Evolutionary conservation across 1,284 basidiomycete species (phyloP).

Genomic region (Phellopilus nigrolimitatus): DNA sequence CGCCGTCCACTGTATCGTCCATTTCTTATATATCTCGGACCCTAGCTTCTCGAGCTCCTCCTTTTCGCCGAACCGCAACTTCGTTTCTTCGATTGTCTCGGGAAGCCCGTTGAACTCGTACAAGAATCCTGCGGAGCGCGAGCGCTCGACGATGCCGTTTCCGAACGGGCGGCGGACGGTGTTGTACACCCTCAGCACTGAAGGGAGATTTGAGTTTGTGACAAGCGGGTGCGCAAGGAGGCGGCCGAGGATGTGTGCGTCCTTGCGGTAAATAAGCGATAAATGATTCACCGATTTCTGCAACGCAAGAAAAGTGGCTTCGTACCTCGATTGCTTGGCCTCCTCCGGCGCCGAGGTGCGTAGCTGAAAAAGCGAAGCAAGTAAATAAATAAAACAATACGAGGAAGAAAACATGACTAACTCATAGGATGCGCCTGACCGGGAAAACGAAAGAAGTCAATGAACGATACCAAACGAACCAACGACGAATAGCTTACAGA

Average conservation of each 20-base stretch:
- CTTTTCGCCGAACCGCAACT: background rate
- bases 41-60: conserved; percentile 27
- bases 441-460: too few species aligned
- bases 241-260: conserved; percentile 33
- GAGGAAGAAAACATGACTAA: too few species aligned
- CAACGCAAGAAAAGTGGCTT: background rate
- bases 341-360: conserved; percentile 37
- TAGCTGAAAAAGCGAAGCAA: too few species aligned
- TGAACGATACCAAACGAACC: background rate
- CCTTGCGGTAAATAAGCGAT: conserved; percentile 24
- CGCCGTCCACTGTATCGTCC: conserved; percentile 26
- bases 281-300: background rate
- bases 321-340: conserved; percentile 38
- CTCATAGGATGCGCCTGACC: conserved; percentile 41
- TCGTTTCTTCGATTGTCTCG: background rate
- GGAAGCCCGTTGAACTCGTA: conserved; percentile 17
- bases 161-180: conserved; percentile 25
- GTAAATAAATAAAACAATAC: too few species aligned
- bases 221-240: conserved; percentile 28
- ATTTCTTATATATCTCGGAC: conserved; percentile 29
- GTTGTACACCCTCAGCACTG: conserved; percentile 25
- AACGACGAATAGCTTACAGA: conserved; percentile 20
- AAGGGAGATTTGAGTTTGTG: conserved; percentile 17
- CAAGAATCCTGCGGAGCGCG: conserved; percentile 10
- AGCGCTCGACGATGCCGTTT: conserved; percentile 12